Evolutionary conservation across 495 filamentous ascomycete species (phyloP).

Genomic region (Tuber borchii): DNA sequence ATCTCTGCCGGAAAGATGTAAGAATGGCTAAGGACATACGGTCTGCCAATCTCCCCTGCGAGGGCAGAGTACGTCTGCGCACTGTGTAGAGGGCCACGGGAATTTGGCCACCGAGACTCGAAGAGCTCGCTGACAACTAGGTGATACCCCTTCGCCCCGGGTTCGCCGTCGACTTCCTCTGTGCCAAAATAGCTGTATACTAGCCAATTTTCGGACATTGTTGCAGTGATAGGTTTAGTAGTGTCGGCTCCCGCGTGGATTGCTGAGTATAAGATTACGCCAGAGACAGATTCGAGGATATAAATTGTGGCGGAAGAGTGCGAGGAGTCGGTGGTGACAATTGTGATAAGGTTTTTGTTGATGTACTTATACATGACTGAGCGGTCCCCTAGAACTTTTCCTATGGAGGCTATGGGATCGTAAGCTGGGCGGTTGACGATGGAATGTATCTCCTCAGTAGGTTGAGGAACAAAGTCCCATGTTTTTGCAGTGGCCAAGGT

Average conservation of each 20-base stretch:
- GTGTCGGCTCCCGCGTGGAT: slow-evolving; percentile 69
- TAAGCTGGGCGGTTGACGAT: slow-evolving; percentile 63
- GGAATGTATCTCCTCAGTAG: slow-evolving; percentile 59
- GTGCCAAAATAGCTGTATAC: slow-evolving; percentile 71
- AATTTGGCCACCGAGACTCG: slow-evolving; percentile 72
- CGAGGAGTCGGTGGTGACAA: slow-evolving; percentile 58
- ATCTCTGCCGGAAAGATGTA: slow-evolving; percentile 73
- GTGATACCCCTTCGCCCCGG: slow-evolving; percentile 73
- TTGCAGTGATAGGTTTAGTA: slow-evolving; percentile 64
- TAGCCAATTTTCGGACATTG: slow-evolving; percentile 92
- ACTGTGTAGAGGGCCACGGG: slow-evolving; percentile 68
- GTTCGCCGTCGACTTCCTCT: slow-evolving; percentile 42
- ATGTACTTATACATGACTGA: slow-evolving; percentile 96
- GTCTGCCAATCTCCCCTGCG: slow-evolving; percentile 48
- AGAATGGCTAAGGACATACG: slow-evolving; percentile 68
- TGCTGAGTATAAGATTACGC: slow-evolving; percentile 63
- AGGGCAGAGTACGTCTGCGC: slow-evolving; percentile 66
- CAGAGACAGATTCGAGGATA: slow-evolving; percentile 80
- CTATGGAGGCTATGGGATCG: slow-evolving; percentile 90
- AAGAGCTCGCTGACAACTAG: slow-evolving; percentile 82
- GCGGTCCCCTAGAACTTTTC: slow-evolving; percentile 82
- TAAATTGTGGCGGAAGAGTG: slow-evolving; percentile 60
- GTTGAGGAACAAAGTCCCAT: slow-evolving; percentile 70
- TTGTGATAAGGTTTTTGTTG: slow-evolving; percentile 74
- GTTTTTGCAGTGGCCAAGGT: slow-evolving; percentile 44